Evolutionary conservation across 495 filamentous ascomycete genomes (phyloP).

Genomic region (Lasiosphaeris hirsuta): DNA sequence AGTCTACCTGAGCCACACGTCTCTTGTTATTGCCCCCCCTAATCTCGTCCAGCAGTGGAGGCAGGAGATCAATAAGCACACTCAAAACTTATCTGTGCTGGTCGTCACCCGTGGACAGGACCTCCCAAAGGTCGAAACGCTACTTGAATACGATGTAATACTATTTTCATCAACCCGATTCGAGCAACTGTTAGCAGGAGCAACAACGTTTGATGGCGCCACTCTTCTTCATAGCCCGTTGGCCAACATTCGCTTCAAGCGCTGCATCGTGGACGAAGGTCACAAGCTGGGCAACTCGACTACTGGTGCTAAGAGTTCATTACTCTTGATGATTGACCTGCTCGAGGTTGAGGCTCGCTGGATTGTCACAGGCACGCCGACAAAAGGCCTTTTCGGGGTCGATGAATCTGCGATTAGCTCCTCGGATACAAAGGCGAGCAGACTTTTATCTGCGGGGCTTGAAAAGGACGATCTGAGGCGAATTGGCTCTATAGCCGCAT

Average conservation of each 20-base stretch:
- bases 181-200: slow-evolving; percentile 57
- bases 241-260: slow-evolving; percentile 71
- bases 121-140: slow-evolving; percentile 55
- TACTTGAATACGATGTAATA: slow-evolving; percentile 72
- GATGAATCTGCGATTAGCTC: slow-evolving; percentile 12
- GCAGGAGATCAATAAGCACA: slow-evolving; percentile 66
- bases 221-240: slow-evolving; percentile 44
- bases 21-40: slow-evolving; percentile 64
- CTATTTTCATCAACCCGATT: slow-evolving; percentile 74
- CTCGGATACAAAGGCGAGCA: background rate
- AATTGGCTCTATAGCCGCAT: slow-evolving; percentile 64
- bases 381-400: slow-evolving; percentile 74
- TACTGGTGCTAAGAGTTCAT: slow-evolving; percentile 56
- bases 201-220: slow-evolving; percentile 4
- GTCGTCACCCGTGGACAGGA: slow-evolving; percentile 45
- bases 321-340: slow-evolving; percentile 62
- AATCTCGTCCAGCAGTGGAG: slow-evolving; percentile 72
- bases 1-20: slow-evolving; percentile 63
- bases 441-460: slow-evolving; percentile 34
- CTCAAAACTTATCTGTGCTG: slow-evolving; percentile 61
- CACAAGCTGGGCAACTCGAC: slow-evolving; percentile 67
- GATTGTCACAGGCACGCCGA: slow-evolving; percentile 90
- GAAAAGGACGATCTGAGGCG: slow-evolving; percentile 71
- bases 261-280: slow-evolving; percentile 89
- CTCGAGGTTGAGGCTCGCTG: slow-evolving; percentile 73